Percentiles rank a stretch among this genome's conserved stretches.
These are phyloP conservation scores for Steccherinum ochraceum DNA, from an alignment of 768 basidiomycete species.

Conservation along the genomic window DNA sequence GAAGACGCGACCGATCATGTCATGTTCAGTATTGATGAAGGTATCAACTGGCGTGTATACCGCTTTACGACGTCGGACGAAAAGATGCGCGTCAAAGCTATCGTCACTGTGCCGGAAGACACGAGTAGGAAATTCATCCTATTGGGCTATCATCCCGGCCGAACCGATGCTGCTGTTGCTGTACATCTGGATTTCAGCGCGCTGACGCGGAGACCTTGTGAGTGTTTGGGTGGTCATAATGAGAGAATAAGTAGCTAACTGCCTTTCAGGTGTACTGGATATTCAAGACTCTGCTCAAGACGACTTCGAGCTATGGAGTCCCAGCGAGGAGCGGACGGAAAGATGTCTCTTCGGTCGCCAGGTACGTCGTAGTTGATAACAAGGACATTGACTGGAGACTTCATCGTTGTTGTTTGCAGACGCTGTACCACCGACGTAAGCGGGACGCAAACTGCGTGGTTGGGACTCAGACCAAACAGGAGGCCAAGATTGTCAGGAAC, in stretches of 20 bases:
- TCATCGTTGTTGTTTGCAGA: conserved; percentile 43
- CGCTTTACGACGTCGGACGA: conserved; percentile 72
- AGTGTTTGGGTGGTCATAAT: conserved; percentile 21
- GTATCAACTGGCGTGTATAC: conserved; percentile 83
- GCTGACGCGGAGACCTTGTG: conserved; percentile 72
- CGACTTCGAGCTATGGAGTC: conserved; percentile 98
- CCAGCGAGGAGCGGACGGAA: conserved; percentile 83
- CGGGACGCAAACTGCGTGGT: conserved; percentile 80
- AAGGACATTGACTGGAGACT: not conserved
- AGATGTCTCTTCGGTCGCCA: conserved; percentile 88
- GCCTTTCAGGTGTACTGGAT: conserved; percentile 54
- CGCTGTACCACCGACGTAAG: conserved; percentile 83
- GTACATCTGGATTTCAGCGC: conserved; percentile 87
- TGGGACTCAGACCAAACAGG: conserved; percentile 55
- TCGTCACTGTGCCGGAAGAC: conserved; percentile 86
- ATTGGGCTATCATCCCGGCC: conserved; percentile 54
- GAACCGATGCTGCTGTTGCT: conserved; percentile 44
- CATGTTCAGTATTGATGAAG: conserved; percentile 87
- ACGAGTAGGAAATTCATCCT: conserved; percentile 90
- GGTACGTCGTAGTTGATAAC: conserved; percentile 32
- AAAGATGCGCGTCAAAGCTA: conserved; percentile 63
- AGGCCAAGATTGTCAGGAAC: conserved; percentile 50
- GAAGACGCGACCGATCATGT: conserved; percentile 89
- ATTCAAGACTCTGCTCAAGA: conserved; percentile 71
- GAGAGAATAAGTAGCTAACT: conserved; percentile 5